Percentiles rank a stretch among this genome's conserved stretches.
These are phyloP conservation scores for Phanerochaete carnosa DNA, from an alignment of 768 basidiomycete species.

Conservation along the genomic window DNA sequence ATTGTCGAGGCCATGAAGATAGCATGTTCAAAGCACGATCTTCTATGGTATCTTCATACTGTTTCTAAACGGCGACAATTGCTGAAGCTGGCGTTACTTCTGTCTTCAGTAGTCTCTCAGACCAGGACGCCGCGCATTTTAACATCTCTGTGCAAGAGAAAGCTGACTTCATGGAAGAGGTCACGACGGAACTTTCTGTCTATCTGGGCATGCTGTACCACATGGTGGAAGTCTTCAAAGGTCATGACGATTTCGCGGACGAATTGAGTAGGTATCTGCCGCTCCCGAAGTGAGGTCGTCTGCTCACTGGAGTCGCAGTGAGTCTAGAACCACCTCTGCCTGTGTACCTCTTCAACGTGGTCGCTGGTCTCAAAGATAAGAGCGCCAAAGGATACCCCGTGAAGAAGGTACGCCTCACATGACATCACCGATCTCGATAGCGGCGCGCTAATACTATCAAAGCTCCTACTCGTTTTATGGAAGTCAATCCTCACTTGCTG, in stretches of 20 bases:
- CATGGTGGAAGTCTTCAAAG: conserved; percentile 89
- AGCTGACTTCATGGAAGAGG: conserved; percentile 81
- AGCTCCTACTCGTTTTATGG: conserved; percentile 94
- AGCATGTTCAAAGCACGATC: conserved; percentile 82
- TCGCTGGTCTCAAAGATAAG: conserved; percentile 89
- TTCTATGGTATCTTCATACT: conserved; percentile 55
- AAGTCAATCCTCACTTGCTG: conserved; percentile 90
- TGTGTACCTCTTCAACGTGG: conserved; percentile 85
- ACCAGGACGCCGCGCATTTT: conserved; percentile 68
- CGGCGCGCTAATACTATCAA: conserved; percentile 10
- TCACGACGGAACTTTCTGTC: conserved; percentile 89
- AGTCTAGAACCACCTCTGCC: conserved; percentile 92
- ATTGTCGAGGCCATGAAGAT: conserved; percentile 90
- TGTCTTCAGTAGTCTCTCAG: conserved; percentile 61
- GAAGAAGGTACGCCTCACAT: conserved; percentile 68
- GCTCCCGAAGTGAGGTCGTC: conserved; percentile 4
- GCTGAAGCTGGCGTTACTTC: not conserved
- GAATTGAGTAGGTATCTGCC: conserved; percentile 76
- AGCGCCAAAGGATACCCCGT: conserved; percentile 95
- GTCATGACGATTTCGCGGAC: conserved; percentile 92
- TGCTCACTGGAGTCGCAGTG: conserved; percentile 53
- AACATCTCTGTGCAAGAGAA: conserved; percentile 69
- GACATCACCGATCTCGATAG: conserved; percentile 7
- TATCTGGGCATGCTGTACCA: conserved; percentile 95
- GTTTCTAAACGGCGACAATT: not conserved